Percentiles rank a stretch among this genome's conserved stretches.
phyloP scores from a whole-genome alignment of 1,139 yeast species.

The Zygoascus meyerae region DNA sequence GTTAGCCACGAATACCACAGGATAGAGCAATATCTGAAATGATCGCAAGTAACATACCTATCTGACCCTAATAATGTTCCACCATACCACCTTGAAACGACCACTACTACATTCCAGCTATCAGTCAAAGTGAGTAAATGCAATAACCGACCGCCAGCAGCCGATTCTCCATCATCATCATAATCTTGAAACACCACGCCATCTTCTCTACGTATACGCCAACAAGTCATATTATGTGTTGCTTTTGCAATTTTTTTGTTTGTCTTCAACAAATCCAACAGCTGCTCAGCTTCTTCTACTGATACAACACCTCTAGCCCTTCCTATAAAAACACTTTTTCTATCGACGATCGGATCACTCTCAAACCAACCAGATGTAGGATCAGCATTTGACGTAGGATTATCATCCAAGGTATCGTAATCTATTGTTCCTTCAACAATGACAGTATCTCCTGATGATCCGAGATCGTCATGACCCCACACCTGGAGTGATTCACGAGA shows the following conservation, averaged over 20 bases:
- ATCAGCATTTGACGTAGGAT: neutral
- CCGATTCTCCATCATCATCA: conserved; percentile 97
- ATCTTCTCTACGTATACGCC: conserved; percentile 55
- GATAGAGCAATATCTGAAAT: neutral
- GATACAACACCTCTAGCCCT: conserved; percentile 58
- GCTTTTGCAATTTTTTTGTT: conserved; percentile 68
- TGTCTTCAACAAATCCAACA: conserved; percentile 47
- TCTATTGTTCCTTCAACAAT: neutral
- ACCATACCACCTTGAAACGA: conserved; percentile 90
- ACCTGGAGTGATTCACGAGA: conserved; percentile 39
- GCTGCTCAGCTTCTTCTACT: conserved; percentile 57
- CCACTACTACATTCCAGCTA: conserved; percentile 79
- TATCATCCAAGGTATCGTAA: neutral
- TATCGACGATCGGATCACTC: conserved; percentile 72
- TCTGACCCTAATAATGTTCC: conserved; percentile 92
- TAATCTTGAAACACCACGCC: conserved; percentile 69
- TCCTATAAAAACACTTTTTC: conserved; percentile 83
- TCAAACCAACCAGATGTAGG: conserved; percentile 60
- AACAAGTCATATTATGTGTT: conserved; percentile 77
- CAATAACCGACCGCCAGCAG: conserved; percentile 85
- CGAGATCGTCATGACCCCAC: conserved; percentile 6
- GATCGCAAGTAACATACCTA: conserved; percentile 23
- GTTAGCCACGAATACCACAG: neutral
- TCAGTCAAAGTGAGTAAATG: conserved; percentile 55
- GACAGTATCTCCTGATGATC: conserved; percentile 24